These are phyloP conservation scores for Zalerion maritima DNA, from an alignment of 495 filamentous ascomycete genomes.

Conservation along the genomic window DNA sequence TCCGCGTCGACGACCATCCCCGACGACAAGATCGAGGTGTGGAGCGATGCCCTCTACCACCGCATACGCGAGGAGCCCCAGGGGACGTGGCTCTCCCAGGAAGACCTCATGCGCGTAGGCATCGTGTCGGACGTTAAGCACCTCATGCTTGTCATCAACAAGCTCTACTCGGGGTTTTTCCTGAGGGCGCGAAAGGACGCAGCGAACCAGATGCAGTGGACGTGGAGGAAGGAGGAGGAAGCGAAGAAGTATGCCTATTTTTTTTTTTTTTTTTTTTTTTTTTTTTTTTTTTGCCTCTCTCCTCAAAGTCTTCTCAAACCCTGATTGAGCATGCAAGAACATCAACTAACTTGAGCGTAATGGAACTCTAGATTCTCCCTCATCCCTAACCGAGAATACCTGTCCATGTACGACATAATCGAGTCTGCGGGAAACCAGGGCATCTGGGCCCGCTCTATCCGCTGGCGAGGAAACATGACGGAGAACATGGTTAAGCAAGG, in stretches of 20 bases:
- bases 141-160: constrained; percentile 46
- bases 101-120: constrained; percentile 46
- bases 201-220: constrained; percentile 53
- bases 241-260: constrained; percentile 48
- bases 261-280: constrained; percentile 1
- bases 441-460: constrained; percentile 75
- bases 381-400: no score
- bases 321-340: no score
- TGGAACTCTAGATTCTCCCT: no score
- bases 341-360: no score
- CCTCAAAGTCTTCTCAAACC: no score
- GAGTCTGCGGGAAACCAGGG: constrained; percentile 68
- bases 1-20: no score
- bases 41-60: constrained; percentile 21
- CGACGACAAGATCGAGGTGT: constrained; percentile 14
- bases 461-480: constrained; percentile 59
- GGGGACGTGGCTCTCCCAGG: constrained; percentile 43
- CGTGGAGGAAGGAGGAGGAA: constrained; percentile 49
- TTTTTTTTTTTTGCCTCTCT: no score
- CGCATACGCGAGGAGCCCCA: constrained; percentile 17
- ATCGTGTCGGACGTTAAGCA: constrained; percentile 46
- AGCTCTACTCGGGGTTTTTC: no score
- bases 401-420: constrained; percentile 70
- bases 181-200: no score
- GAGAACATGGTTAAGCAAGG: constrained; percentile 58